phyloP scores from a whole-genome alignment of 2,329 filamentous ascomycete genomes.

The Aspergillus jensenii region DNA sequence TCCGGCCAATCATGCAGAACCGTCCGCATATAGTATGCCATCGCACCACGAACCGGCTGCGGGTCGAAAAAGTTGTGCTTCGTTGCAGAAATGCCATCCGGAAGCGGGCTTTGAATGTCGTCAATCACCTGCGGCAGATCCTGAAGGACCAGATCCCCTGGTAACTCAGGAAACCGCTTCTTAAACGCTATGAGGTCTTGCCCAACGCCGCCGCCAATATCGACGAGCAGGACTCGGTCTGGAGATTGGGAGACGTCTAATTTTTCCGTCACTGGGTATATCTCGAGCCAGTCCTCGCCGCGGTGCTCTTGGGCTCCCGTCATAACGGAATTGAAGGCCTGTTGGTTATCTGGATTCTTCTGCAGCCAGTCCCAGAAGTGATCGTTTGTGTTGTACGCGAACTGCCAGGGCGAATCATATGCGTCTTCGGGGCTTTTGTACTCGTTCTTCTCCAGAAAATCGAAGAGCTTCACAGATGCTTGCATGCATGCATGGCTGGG shows the following conservation, averaged over 20 bases:
- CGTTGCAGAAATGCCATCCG: constrained; percentile 12
- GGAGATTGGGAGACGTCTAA: background rate
- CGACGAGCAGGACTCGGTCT: constrained; percentile 27
- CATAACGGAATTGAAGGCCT: constrained; percentile 33
- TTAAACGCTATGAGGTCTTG: constrained; percentile 33
- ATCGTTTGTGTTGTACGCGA: constrained; percentile 20
- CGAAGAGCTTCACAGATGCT: constrained; percentile 18
- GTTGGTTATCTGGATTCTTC: constrained; percentile 16
- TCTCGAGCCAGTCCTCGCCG: constrained; percentile 17
- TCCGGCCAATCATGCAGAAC: constrained; percentile 31
- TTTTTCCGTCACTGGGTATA: constrained; percentile 17
- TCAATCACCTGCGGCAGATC: constrained; percentile 36
- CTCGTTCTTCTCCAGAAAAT: constrained; percentile 27
- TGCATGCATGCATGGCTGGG: constrained; percentile 14
- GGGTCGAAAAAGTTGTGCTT: constrained; percentile 20
- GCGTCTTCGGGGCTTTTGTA: constrained; percentile 31
- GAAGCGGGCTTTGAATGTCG: constrained; percentile 14
- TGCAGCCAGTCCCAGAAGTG: constrained; percentile 30
- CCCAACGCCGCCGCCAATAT: constrained; percentile 40
- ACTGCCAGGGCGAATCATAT: constrained; percentile 30
- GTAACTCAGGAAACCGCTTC: constrained; percentile 26
- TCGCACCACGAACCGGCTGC: constrained; percentile 23
- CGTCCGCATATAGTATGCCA: constrained; percentile 26
- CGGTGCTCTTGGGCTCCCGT: background rate
- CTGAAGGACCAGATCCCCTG: constrained; percentile 34